Evolutionary conservation across 2,329 filamentous ascomycete genomes (phyloP), one percentile per base, ranked within the genome.

Genomic region (Aciculosporium take): DNA sequence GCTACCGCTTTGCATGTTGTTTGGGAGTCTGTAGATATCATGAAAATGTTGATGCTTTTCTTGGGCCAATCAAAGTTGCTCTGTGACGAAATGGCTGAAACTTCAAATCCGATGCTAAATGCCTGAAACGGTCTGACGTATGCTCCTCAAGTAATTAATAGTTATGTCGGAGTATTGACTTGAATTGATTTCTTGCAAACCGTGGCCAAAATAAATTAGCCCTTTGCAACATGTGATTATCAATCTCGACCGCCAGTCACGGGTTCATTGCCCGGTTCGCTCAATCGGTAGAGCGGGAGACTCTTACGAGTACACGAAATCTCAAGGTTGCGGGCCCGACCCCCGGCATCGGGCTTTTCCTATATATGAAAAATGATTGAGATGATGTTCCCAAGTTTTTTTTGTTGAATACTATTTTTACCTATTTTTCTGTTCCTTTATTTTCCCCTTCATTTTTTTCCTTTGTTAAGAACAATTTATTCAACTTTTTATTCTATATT

Each of bases 201-300:
- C n/a, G n/a, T n/a, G n/a, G n/a, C n/a, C n/a, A 32, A 7, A 32
- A 18, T 9, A 6, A 5, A 2, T 15, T 25, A 12, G 1, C 27
- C 12, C 0, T 29, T 7, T 29, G 12, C 12, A 7, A 29, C 1
- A 29, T 1, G 1, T 25, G 7, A n/a, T 7, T 29, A 2, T 7
- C 2, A 2, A 0, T 2, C 0, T 5, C 2, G 1, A 4, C 0
- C 2, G 4, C 2, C 15, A 28, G 7, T n/a, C 15, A 28, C 24
- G 15, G 24, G 24, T 37, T 28, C 24, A n/a, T 28, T 4, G 57
- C 57, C 57, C 54, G 56, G 57, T 58, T 60, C 60, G 57, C 57
- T 60, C 57, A 59, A 59, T 60, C 57, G 57, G 58, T 79, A 79
- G 76, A 80, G 75, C 75, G 74, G 79, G 69, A 77, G 76, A 79